Percentiles rank a stretch among this genome's conserved stretches.
These are phyloP conservation scores for Phyllosticta paracitricarpa DNA, from an alignment of 2,329 filamentous ascomycete genomes.

Conservation along the genomic window DNA sequence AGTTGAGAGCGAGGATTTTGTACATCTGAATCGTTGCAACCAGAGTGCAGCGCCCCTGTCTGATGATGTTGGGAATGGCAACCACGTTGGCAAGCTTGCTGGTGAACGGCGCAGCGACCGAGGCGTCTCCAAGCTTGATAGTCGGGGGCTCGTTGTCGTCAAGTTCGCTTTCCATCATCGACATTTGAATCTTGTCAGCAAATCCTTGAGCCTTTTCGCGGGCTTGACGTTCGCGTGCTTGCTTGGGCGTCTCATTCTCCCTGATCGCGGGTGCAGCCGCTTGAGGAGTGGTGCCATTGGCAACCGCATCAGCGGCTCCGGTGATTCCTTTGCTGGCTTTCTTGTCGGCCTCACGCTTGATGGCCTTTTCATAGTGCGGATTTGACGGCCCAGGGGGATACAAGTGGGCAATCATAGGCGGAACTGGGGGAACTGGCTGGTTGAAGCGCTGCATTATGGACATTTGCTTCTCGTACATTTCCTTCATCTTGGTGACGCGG, in stretches of 20 bases:
- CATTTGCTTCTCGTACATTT: slow-evolving; percentile 94
- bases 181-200: slow-evolving; percentile 75
- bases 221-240: slow-evolving; percentile 44
- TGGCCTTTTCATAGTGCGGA: slow-evolving; percentile 87
- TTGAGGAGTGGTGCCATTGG: slow-evolving; percentile 8
- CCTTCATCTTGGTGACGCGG: slow-evolving; percentile 95
- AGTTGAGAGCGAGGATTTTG: slow-evolving; percentile 97
- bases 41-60: slow-evolving; percentile 92
- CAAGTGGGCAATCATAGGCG: slow-evolving; percentile 82
- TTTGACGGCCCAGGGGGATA: slow-evolving; percentile 86
- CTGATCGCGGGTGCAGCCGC: slow-evolving; percentile 53
- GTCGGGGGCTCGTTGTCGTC: slow-evolving; percentile 86
- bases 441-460: slow-evolving; percentile 91
- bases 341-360: slow-evolving; percentile 72
- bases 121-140: slow-evolving; percentile 94
- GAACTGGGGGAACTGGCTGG: slow-evolving; percentile 83
- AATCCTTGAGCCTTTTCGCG: slow-evolving; percentile 59
- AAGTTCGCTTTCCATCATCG: slow-evolving; percentile 83
- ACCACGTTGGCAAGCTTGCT: slow-evolving; percentile 96
- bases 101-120: slow-evolving; percentile 92
- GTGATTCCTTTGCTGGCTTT: slow-evolving; percentile 57
- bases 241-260: slow-evolving; percentile 43
- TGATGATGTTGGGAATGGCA: slow-evolving; percentile 95
- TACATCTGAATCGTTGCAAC: slow-evolving; percentile 99
- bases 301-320: slow-evolving; percentile 24